Percentiles rank a stretch among this genome's conserved stretches.
Conservation (phyloP, 2,329 filamentous ascomycete species). For the Alternaria arborescens region DNA sequence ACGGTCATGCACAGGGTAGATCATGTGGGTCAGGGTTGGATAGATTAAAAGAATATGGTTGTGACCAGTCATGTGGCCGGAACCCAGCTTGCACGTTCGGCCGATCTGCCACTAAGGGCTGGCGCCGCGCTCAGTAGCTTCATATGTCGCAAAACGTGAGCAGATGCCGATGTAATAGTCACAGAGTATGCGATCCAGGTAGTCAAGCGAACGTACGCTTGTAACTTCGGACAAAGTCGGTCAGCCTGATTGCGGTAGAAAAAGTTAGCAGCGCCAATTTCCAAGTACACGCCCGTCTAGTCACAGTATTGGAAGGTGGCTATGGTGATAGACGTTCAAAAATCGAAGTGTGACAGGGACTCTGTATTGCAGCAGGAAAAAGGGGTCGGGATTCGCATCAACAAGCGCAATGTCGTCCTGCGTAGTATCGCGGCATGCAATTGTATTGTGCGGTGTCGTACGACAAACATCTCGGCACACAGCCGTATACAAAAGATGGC, state of each 20-base stretch:
- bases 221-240: slow-evolving; percentile 12
- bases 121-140: slow-evolving; percentile 3
- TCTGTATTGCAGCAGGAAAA: not conserved
- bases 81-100: slow-evolving; percentile 22
- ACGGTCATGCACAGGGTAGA: slow-evolving; percentile 29
- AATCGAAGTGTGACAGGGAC: not conserved
- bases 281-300: not conserved
- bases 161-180: slow-evolving; percentile 1
- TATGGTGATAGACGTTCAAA: not conserved
- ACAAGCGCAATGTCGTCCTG: not conserved
- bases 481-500: slow-evolving; percentile 8
- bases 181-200: not conserved
- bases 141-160: slow-evolving; percentile 2
- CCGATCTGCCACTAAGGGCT: slow-evolving; percentile 18
- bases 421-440: not conserved
- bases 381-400: not conserved
- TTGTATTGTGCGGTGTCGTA: not conserved
- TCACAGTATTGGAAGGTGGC: not conserved
- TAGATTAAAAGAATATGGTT: slow-evolving; percentile 31
- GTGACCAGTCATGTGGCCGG: slow-evolving; percentile 33
- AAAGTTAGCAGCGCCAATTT: not conserved
- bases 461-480: not conserved
- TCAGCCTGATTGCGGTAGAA: not conserved
- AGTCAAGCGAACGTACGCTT: slow-evolving; percentile 8
- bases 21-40: slow-evolving; percentile 27